Conservation (phyloP, 2,329 filamentous ascomycete genomes). For the Neodidymelliopsis sp. region DNA sequence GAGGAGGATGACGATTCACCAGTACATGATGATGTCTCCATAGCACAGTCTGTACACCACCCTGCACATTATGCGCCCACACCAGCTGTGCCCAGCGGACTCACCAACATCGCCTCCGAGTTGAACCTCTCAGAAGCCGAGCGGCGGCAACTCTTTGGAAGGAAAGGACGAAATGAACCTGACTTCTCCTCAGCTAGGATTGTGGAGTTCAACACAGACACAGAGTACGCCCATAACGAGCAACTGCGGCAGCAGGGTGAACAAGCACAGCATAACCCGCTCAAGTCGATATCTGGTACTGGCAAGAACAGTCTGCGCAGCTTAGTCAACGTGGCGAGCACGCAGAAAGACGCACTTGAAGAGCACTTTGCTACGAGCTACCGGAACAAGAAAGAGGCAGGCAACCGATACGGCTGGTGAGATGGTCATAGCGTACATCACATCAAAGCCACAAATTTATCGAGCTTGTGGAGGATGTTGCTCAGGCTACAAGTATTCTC, state of each 20-base stretch:
- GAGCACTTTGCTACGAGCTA: constrained; percentile 87
- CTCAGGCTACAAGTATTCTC: no score
- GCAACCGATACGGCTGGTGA: constrained; percentile 83
- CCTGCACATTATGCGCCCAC: constrained; percentile 18
- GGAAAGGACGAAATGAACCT: constrained; percentile 58
- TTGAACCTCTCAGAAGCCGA: constrained; percentile 81
- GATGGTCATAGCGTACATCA: no score
- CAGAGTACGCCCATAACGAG: constrained; percentile 87
- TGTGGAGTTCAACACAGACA: constrained; percentile 87
- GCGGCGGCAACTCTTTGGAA: constrained; percentile 85
- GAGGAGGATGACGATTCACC: constrained; percentile 26
- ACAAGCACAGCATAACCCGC: constrained; percentile 77
- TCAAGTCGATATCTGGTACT: constrained; percentile 76
- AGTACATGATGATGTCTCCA: constrained; percentile 12
- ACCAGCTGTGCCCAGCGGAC: constrained; percentile 57
- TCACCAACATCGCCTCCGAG: constrained; percentile 75
- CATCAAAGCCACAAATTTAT: no score
- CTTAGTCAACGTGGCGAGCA: constrained; percentile 81
- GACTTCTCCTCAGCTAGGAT: constrained; percentile 67
- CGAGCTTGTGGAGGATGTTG: no score
- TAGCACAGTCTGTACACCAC: constrained; percentile 11
- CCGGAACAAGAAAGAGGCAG: constrained; percentile 81
- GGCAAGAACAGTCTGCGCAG: constrained; percentile 91
- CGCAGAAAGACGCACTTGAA: constrained; percentile 85
- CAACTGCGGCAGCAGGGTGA: constrained; percentile 73